Evolutionary conservation across 192 early-diverging fungal species (phyloP), one percentile per base, ranked within the genome.

Genomic region (Ambispora gerdemannii): DNA sequence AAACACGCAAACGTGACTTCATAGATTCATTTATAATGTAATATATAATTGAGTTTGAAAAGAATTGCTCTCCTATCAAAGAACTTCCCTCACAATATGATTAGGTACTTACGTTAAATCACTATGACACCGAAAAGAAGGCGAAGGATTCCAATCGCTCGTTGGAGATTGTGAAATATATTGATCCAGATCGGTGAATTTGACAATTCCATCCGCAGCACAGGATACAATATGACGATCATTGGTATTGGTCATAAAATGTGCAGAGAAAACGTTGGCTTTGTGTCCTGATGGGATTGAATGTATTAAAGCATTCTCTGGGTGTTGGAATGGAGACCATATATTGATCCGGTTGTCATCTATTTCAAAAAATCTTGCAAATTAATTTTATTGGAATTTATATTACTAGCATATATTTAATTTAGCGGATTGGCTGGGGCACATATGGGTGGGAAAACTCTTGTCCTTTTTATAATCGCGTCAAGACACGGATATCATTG

Each of bases 201-300:
- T 78, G n/a, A 88, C 81, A 15, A 80, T 74, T 4, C 79, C 76
- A 58, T 91, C 87, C 55, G 82, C 85, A 0, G 89, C 85, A 56
- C 86, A 89, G 1, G 86, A 85, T 22, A 90, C 72, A 25, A 90
- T 78, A 13, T 81, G 60, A 3, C 78, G 71, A 31, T 88, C 87
- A 24, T 80, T 83, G 33, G 87, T 86, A 2, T 72, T 50, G 0
- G 86, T 84, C 78, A 93, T 72, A 35, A 87, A 83, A 67, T 87
- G 87, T 19, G 90, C 86, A 71, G 88, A 87, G 77, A 93, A 93
- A 10, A 93, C 87, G 31, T 92, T 91, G 50, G 84, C 84, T n/a
- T 66, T 58, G 77, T 93, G 91, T 24, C 90, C 89, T 20, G 80
- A 81, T 11, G 73, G 79, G 36, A 80, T 75, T 43, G 73, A 75